These are phyloP conservation scores for Melampsora americana DNA, from an alignment of 1,284 basidiomycete genomes.

Conservation along the genomic window DNA sequence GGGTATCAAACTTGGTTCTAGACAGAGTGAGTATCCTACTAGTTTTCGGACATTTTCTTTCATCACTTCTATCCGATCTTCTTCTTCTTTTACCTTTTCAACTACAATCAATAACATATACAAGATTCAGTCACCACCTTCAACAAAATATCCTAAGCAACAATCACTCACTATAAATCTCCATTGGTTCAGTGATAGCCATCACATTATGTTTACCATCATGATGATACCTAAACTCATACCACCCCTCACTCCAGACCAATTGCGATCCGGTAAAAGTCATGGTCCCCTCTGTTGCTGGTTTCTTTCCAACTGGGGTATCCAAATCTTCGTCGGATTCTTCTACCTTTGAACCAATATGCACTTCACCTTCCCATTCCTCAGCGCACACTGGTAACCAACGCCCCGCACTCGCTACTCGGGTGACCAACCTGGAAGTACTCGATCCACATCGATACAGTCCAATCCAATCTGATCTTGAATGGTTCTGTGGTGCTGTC, in stretches of 20 bases:
- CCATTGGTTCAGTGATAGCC: conserved; percentile 73
- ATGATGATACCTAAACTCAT: conserved; percentile 68
- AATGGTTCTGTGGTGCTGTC: conserved; percentile 81
- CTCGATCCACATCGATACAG: conserved; percentile 88
- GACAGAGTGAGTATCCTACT: conserved; percentile 34
- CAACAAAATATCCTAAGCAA: not conserved
- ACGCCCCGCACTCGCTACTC: conserved; percentile 79
- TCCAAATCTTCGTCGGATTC: conserved; percentile 54
- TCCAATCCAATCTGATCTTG: conserved; percentile 94
- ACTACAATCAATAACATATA: conserved; percentile 57
- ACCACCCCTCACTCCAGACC: conserved; percentile 79
- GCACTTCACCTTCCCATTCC: conserved; percentile 86
- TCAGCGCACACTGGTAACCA: conserved; percentile 88
- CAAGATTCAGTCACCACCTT: conserved; percentile 51
- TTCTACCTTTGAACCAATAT: conserved; percentile 57
- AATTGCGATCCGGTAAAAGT: conserved; percentile 73
- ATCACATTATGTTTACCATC: conserved; percentile 89
- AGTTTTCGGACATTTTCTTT: conserved; percentile 14
- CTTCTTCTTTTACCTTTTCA: conserved; percentile 35
- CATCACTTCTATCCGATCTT: conserved; percentile 16
- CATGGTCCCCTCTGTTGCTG: conserved; percentile 61
- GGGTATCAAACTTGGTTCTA: conserved; percentile 29
- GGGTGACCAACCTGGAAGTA: conserved; percentile 74
- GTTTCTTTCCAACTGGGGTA: conserved; percentile 49
- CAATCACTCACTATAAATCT: conserved; percentile 70